A percentile compares a stretch with the other conserved stretches of the same genome.
These are phyloP conservation scores for Astragalus membranaceus DNA, from an alignment of 306 rosid species.

Conservation along the genomic window DNA sequence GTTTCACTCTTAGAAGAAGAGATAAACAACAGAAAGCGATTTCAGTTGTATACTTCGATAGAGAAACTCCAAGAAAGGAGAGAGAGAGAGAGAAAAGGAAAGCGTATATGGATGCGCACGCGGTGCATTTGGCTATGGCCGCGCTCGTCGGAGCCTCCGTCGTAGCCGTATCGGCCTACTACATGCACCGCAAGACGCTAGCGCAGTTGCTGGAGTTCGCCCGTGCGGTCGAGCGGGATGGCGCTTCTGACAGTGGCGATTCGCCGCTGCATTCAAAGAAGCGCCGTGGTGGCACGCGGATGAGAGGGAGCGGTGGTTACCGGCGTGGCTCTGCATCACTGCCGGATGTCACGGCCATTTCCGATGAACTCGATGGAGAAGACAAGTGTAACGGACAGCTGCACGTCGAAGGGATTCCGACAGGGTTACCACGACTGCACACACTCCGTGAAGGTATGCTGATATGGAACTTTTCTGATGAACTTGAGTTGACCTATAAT, in stretches of 20 bases:
- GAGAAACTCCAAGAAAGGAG: background rate
- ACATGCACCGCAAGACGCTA: conserved; percentile 88
- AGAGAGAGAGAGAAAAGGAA: background rate
- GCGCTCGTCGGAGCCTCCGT: conserved; percentile 91
- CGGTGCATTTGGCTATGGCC: conserved; percentile 89
- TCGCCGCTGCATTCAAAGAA: conserved; percentile 54
- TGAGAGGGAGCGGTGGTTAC: conserved; percentile 33
- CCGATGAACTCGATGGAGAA: conserved; percentile 43
- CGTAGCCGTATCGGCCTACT: conserved; percentile 85
- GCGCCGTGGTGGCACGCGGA: conserved; percentile 36
- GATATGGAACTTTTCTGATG: conserved; percentile 14
- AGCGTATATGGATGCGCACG: conserved; percentile 61
- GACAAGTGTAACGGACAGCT: conserved; percentile 53
- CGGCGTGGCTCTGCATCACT: conserved; percentile 57
- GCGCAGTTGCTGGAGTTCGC: conserved; percentile 84
- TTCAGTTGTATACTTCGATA: background rate
- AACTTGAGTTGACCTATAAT: conserved; percentile 9
- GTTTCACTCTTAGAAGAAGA: background rate
- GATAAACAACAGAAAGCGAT: background rate
- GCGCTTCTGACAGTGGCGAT: conserved; percentile 29
- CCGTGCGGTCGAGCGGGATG: conserved; percentile 61
- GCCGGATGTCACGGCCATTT: conserved; percentile 70
- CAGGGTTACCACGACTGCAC: conserved; percentile 76
- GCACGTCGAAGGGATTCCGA: conserved; percentile 68
- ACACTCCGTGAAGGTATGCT: conserved; percentile 81